Evolutionary conservation across 257 asterid genomes (phyloP).

Genomic region (Cynanchum wilfordii): DNA sequence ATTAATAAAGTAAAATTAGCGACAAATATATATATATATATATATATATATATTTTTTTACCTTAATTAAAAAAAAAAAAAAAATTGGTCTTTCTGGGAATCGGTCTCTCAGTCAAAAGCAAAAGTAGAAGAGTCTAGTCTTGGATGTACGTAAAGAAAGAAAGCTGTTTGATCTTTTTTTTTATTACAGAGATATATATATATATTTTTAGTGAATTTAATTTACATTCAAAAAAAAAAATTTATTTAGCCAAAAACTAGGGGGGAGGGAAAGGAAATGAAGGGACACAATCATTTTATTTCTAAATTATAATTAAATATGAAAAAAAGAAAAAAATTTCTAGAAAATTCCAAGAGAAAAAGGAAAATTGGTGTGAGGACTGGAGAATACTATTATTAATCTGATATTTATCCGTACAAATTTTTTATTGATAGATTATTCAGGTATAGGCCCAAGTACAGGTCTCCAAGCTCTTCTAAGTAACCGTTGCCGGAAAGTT

Average conservation of each 20-base stretch:
- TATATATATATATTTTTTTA: too few species aligned
- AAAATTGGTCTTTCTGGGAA: background rate
- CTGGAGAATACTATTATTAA: conserved; percentile 1
- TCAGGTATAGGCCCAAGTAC: conserved; percentile 78
- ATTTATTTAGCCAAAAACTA: background rate
- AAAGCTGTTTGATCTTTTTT: background rate
- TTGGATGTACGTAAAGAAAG: background rate
- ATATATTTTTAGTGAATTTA: too few species aligned
- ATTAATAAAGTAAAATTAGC: too few species aligned
- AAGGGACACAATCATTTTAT: background rate
- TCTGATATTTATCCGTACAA: conserved; percentile 16
- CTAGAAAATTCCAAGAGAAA: background rate
- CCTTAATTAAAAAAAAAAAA: too few species aligned
- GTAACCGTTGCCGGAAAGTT: conserved; percentile 75
- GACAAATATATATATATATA: too few species aligned
- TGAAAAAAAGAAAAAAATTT: too few species aligned
- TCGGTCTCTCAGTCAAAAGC: background rate
- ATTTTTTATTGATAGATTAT: conserved; percentile 15
- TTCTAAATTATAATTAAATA: background rate
- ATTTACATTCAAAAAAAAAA: too few species aligned
- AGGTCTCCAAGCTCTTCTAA: conserved; percentile 90
- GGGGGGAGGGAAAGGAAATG: background rate
- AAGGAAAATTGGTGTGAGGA: background rate
- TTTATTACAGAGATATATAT: too few species aligned
- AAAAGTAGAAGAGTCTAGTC: background rate